A percentile compares a stretch with the other conserved stretches of the same genome.
These are phyloP conservation scores for Hura crepitans DNA, from an alignment of 441 rosid genomes.

Conservation along the genomic window DNA sequence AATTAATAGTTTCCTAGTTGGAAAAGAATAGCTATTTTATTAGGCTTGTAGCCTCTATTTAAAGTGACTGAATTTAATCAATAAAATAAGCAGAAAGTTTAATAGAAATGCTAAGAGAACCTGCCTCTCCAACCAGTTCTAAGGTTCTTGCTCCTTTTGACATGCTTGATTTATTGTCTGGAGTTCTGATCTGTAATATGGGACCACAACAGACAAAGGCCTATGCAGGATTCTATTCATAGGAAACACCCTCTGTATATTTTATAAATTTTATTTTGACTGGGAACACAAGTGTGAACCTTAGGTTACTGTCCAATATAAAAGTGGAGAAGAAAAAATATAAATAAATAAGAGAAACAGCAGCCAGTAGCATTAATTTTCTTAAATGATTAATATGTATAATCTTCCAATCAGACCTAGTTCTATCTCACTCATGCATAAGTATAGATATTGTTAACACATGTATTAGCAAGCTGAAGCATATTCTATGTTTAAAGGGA, in stretches of 20 bases:
- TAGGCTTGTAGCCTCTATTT: too few species aligned
- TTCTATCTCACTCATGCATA: not conserved
- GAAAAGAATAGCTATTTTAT: too few species aligned
- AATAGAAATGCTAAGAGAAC: too few species aligned
- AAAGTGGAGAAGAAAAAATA: too few species aligned
- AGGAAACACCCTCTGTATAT: not conserved
- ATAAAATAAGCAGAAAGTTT: too few species aligned
- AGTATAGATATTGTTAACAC: not conserved
- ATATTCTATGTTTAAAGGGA: not conserved
- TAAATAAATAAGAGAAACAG: not conserved
- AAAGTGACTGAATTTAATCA: too few species aligned
- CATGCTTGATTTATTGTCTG: too few species aligned
- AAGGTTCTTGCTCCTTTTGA: too few species aligned
- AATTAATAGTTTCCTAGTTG: too few species aligned
- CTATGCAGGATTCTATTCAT: not conserved
- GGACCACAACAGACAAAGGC: too few species aligned
- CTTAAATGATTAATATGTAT: not conserved
- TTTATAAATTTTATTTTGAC: not conserved
- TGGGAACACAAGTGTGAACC: not conserved
- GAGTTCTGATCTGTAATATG: too few species aligned
- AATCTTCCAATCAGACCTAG: not conserved
- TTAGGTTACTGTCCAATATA: not conserved
- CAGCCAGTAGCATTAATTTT: not conserved
- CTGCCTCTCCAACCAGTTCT: too few species aligned
- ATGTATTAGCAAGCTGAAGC: not conserved